Conservation (phyloP, 805 yeast species). For the Saccharomyces eubayanus region DNA sequence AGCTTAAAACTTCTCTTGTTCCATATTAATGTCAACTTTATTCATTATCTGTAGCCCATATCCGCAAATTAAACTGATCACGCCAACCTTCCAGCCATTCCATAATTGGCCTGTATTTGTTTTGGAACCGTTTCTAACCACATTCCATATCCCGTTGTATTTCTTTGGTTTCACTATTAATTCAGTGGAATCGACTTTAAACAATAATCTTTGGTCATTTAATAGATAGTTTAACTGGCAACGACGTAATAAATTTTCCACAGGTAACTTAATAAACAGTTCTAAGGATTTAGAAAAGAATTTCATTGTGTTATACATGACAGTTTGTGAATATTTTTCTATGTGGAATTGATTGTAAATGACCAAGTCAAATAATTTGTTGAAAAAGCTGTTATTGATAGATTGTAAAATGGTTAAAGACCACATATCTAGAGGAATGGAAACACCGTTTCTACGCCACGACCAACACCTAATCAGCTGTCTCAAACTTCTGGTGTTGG, state of each 20-base stretch:
- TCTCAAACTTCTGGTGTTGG: conserved; percentile 55
- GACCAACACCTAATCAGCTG: conserved; percentile 47
- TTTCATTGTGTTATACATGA: conserved; percentile 48
- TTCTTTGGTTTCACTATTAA: conserved; percentile 53
- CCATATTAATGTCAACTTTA: conserved; percentile 37
- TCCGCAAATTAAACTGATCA: conserved; percentile 67
- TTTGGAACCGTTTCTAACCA: conserved; percentile 39
- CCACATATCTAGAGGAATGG: conserved; percentile 53
- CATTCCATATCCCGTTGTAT: conserved; percentile 47
- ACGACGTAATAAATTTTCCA: conserved; percentile 77
- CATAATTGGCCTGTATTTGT: conserved; percentile 38
- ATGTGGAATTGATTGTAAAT: conserved; percentile 53
- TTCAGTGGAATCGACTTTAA: conserved; percentile 39
- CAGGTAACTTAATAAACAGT: conserved; percentile 69
- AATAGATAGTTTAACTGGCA: conserved; percentile 68
- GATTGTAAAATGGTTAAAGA: conserved; percentile 64
- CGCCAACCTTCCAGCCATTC: conserved; percentile 89
- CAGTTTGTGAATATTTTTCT: conserved; percentile 58
- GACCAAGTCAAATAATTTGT: conserved; percentile 57
- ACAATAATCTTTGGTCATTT: conserved; percentile 24
- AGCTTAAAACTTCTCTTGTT: conserved; percentile 37
- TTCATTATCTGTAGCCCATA: conserved; percentile 67
- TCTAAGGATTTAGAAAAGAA: conserved; percentile 58
- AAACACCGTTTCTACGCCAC: conserved; percentile 32
- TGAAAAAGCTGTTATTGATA: conserved; percentile 49